A percentile compares a stretch with the other conserved stretches of the same genome.
These are phyloP conservation scores for Venturiaceae sp. DNA, from an alignment of 2,329 filamentous ascomycete species.

Conservation along the genomic window DNA sequence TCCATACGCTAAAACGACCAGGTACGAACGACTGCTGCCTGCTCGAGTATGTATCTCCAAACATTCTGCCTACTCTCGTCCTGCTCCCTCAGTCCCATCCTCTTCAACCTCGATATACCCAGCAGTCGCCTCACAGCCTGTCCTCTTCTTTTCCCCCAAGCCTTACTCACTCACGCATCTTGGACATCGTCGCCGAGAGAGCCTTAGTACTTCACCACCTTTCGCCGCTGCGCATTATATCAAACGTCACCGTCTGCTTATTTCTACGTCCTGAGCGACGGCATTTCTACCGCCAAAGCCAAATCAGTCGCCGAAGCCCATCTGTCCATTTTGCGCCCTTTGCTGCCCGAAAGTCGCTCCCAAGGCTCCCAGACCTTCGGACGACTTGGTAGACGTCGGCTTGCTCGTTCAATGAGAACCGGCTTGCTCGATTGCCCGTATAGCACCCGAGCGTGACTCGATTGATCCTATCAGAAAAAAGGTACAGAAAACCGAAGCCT, in stretches of 20 bases:
- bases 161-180: not conserved
- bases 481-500: not conserved
- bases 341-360: not conserved
- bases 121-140: too few species aligned
- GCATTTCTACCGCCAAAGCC: not conserved
- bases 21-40: too few species aligned
- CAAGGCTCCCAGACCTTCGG: not conserved
- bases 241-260: not conserved
- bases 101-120: not conserved
- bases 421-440: not conserved
- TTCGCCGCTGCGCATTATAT: not conserved
- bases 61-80: too few species aligned
- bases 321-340: not conserved
- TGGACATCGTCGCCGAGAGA: not conserved
- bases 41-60: too few species aligned
- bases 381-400: not conserved
- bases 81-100: not conserved
- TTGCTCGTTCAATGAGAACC: not conserved
- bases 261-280: not conserved
- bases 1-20: too few species aligned
- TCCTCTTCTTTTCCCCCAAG: not conserved
- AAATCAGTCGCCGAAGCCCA: not conserved
- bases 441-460: not conserved
- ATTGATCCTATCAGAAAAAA: not conserved
- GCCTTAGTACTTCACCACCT: not conserved